These are phyloP conservation scores for Diaporthe sp. DNA, from an alignment of 2,329 filamentous ascomycete species.

Conservation along the genomic window DNA sequence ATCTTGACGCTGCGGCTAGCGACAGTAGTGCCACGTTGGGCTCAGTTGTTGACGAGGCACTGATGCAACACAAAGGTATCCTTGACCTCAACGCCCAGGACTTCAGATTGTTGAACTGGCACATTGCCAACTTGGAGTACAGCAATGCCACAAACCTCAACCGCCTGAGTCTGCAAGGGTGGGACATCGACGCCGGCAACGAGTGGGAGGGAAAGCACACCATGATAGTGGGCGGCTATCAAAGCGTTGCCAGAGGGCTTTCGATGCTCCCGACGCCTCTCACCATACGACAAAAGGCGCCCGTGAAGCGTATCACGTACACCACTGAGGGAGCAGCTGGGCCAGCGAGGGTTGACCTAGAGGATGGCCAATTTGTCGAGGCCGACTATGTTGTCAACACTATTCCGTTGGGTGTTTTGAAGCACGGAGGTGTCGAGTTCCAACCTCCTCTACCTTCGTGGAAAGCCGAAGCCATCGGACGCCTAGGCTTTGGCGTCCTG, in stretches of 20 bases:
- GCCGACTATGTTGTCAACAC: conserved; percentile 95
- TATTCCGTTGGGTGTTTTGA: conserved; percentile 90
- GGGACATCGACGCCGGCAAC: conserved; percentile 98
- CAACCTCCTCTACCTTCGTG: conserved; percentile 89
- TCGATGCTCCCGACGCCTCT: conserved; percentile 82
- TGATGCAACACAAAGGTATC: conserved; percentile 86
- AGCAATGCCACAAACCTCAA: conserved; percentile 93
- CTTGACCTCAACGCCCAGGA: conserved; percentile 89
- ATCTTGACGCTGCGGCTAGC: conserved; percentile 76
- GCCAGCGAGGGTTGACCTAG: conserved; percentile 77
- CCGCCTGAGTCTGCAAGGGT: conserved; percentile 87
- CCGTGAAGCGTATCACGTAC: conserved; percentile 79
- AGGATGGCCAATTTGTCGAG: conserved; percentile 80
- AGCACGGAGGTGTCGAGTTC: conserved; percentile 85
- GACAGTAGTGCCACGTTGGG: conserved; percentile 82
- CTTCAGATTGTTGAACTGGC: conserved; percentile 94
- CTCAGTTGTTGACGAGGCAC: conserved; percentile 91
- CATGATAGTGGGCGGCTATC: conserved; percentile 94
- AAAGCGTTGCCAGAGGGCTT: conserved; percentile 90
- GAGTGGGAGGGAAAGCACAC: conserved; percentile 97
- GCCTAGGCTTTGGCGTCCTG: conserved; percentile 91
- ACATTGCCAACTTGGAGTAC: conserved; percentile 97
- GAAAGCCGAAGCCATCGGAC: conserved; percentile 84
- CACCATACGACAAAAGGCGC: conserved; percentile 80
- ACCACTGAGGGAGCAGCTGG: conserved; percentile 63